phyloP scores from a whole-genome alignment of 2,329 filamentous ascomycete species.

The Aspergillus sp. region DNA sequence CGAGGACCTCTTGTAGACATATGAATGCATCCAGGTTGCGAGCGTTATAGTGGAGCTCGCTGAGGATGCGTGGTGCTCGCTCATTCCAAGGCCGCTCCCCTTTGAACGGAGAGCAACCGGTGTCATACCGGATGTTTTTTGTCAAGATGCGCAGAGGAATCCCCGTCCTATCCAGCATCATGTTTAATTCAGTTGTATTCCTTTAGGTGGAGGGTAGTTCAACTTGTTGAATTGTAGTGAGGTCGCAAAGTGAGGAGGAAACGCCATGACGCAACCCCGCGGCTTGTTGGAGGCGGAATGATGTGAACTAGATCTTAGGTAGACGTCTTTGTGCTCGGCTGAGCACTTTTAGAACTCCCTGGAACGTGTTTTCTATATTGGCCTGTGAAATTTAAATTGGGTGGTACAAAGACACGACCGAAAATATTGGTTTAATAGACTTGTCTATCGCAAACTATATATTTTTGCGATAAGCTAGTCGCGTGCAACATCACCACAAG shows the following conservation, averaged over 20 bases:
- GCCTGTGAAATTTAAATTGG: too few relatives aligned
- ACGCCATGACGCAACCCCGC: slow-evolving; percentile 4
- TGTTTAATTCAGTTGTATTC: slow-evolving; percentile 10
- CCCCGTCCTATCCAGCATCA: slow-evolving; percentile 23
- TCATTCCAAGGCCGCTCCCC: slow-evolving; percentile 53
- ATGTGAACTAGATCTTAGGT: neutral
- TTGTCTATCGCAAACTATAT: too few relatives aligned
- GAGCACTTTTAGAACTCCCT: too few relatives aligned
- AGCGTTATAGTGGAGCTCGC: slow-evolving; percentile 50
- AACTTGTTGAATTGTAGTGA: neutral
- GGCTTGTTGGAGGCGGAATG: neutral
- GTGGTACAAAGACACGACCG: too few relatives aligned
- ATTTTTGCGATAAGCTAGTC: too few relatives aligned
- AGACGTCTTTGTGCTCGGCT: neutral
- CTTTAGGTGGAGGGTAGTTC: neutral
- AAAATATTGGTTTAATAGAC: too few relatives aligned
- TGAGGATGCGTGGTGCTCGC: slow-evolving; percentile 47
- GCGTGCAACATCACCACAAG: too few relatives aligned
- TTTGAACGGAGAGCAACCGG: slow-evolving; percentile 43
- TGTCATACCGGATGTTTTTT: slow-evolving; percentile 60
- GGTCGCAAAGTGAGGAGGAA: slow-evolving; percentile 4
- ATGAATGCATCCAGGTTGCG: slow-evolving; percentile 50
- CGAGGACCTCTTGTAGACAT: slow-evolving; percentile 57
- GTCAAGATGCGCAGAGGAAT: slow-evolving; percentile 52
- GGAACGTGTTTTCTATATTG: too few relatives aligned